Conservation (phyloP, 306 rosid species). For the Senna tora region DNA sequence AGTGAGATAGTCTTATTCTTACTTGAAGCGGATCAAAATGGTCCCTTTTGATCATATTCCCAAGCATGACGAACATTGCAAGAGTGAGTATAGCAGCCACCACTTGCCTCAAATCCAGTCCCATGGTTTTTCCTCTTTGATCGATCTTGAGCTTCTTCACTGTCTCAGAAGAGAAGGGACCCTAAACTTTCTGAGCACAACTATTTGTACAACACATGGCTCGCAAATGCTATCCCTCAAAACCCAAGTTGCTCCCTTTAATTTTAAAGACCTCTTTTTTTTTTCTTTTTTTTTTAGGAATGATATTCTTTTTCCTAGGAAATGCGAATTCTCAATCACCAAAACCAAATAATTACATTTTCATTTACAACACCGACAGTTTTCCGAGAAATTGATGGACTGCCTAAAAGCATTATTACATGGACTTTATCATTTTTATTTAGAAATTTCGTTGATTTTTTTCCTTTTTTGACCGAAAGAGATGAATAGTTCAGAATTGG, state of each 20-base stretch:
- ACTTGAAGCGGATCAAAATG: constrained; percentile 72
- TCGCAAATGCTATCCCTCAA: too few species aligned
- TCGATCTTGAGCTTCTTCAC: constrained; percentile 15
- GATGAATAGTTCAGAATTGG: too few species aligned
- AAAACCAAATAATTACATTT: too few species aligned
- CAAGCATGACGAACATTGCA: constrained; percentile 90
- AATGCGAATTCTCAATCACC: too few species aligned
- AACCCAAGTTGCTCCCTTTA: too few species aligned
- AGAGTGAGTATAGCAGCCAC: constrained; percentile 77
- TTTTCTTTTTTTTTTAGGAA: too few species aligned
- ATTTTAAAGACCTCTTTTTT: too few species aligned
- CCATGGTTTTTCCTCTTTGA: constrained; percentile 41
- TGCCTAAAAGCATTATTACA: constrained; percentile 23
- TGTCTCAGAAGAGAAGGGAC: constrained; percentile 9
- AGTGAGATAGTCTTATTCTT: constrained; percentile 16
- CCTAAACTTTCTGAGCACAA: not conserved
- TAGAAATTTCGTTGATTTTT: too few species aligned
- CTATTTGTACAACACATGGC: too few species aligned
- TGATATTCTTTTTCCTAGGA: too few species aligned
- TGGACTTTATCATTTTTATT: not conserved
- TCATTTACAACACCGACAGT: constrained; percentile 43
- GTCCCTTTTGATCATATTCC: constrained; percentile 83
- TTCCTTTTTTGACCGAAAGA: too few species aligned
- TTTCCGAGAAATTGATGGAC: constrained; percentile 37
- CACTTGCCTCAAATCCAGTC: constrained; percentile 88